phyloP scores from a whole-genome alignment of 129 eudicot species.

The Glebionis coronaria region DNA sequence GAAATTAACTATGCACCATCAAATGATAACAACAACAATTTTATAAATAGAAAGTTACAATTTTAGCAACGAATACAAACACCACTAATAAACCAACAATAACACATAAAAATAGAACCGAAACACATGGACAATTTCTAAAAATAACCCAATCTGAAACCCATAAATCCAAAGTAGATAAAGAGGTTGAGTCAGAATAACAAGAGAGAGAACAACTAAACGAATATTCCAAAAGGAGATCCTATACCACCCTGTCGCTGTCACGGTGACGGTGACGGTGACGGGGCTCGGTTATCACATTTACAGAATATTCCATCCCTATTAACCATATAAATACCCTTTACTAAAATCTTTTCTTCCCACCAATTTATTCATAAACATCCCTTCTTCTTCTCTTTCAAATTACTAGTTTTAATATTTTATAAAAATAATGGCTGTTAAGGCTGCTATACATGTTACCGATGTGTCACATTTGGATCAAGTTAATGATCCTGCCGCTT shows the following conservation, averaged over 20 bases:
- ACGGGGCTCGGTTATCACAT: slow-evolving; percentile 13
- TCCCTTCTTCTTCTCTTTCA: neutral
- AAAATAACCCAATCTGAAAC: neutral
- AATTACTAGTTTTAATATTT: neutral
- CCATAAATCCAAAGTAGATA: slow-evolving; percentile 4
- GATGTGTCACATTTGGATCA: slow-evolving; percentile 81
- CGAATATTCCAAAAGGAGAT: slow-evolving; percentile 45
- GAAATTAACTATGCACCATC: too few relatives aligned
- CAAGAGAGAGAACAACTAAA: too few relatives aligned
- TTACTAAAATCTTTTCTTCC: slow-evolving; percentile 19
- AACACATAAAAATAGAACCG: slow-evolving; percentile 17
- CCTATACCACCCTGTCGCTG: slow-evolving; percentile 26
- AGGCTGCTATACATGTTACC: slow-evolving; percentile 84
- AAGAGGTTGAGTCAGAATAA: neutral
- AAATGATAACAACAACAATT: too few relatives aligned
- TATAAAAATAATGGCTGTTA: slow-evolving; percentile 37
- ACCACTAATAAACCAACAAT: neutral
- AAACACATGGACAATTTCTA: slow-evolving; percentile 12
- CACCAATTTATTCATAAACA: neutral
- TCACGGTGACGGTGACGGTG: slow-evolving; percentile 34
- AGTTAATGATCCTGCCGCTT: slow-evolving; percentile 46
- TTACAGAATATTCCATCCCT: neutral
- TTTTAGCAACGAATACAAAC: too few relatives aligned
- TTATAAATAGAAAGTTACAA: too few relatives aligned
- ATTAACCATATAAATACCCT: slow-evolving; percentile 37